phyloP scores from a whole-genome alignment of 768 basidiomycete genomes.

The Boletus edulis region DNA sequence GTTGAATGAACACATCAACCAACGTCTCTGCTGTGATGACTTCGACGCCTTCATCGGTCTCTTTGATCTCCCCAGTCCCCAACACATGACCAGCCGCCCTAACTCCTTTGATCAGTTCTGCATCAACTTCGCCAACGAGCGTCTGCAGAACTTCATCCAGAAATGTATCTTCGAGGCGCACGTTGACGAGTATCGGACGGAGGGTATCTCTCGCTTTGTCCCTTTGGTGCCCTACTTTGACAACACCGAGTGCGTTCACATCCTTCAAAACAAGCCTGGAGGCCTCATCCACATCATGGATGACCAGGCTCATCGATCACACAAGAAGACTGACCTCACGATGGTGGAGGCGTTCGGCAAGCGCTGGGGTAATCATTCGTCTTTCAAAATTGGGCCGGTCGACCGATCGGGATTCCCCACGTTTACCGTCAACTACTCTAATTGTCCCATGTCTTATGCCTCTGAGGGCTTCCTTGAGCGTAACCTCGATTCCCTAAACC shows the following conservation, averaged over 20 bases:
- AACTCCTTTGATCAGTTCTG: slow-evolving; percentile 97
- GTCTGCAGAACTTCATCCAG: slow-evolving; percentile 81
- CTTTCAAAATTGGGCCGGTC: slow-evolving; percentile 78
- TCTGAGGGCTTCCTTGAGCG: slow-evolving; percentile 86
- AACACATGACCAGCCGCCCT: slow-evolving; percentile 81
- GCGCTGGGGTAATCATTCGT: slow-evolving; percentile 90
- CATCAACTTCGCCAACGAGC: slow-evolving; percentile 95
- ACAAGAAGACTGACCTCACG: slow-evolving; percentile 88
- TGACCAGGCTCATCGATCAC: slow-evolving; percentile 83
- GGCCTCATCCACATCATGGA: slow-evolving; percentile 98
- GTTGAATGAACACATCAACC: slow-evolving; percentile 96
- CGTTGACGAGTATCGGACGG: slow-evolving; percentile 77
- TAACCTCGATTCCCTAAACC: slow-evolving; percentile 86
- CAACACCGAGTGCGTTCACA: slow-evolving; percentile 84
- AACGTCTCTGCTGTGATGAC: slow-evolving; percentile 91
- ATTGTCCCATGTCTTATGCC: slow-evolving; percentile 89
- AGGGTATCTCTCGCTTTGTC: slow-evolving; percentile 71
- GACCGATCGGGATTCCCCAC: slow-evolving; percentile 80
- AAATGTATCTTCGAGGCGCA: slow-evolving; percentile 66
- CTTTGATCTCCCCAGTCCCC: slow-evolving; percentile 91
- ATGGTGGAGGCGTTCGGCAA: slow-evolving; percentile 96
- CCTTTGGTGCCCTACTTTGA: slow-evolving; percentile 81
- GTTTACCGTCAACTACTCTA: slow-evolving; percentile 91
- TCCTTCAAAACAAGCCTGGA: slow-evolving; percentile 45
- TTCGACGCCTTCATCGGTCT: slow-evolving; percentile 90